Evolutionary conservation across 768 basidiomycete species (phyloP), one percentile per base, ranked within the genome.

Genomic region (Auricularia sp.): DNA sequence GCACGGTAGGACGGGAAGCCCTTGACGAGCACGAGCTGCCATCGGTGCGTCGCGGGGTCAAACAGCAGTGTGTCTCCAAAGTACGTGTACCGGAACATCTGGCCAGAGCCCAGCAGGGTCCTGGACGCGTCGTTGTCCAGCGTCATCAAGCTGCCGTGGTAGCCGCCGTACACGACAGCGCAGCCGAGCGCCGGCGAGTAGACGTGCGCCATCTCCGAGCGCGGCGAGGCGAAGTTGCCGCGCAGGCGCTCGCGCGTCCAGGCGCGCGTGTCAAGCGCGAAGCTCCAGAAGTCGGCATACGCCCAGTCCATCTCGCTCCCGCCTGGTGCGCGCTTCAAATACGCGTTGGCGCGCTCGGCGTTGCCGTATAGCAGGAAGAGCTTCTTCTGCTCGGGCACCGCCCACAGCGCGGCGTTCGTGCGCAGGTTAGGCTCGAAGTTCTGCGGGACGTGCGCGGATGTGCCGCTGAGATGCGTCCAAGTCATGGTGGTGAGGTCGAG

Each of bases 1-100:
- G 75, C 75, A 58, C 78, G 76, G 63, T 79, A 79, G 1, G 75
- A 78, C 0, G 78, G 78, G 71, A 79, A 78, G 8, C 76, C 77
- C n/a, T 72, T 71, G 1, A 76, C 76, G 29, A 80, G 65, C 11
- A 78, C 75, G 36, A 79, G 77, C 47, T 74, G 71, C 76, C 77
- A 79, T 18, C 66, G 67, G 36, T 39, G 59, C 63, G 64, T 61
- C 61, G 70, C 66, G 23, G 70, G 70, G 58, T 68, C 70, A 67
- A 66, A 72, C 42, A 78, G 68, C 70, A 76, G 79, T 0, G 78
- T 78, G 64, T 80, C 78, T 23, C 76, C 76, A 66, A 72, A 80
- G 70, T 79, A 80, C 39, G 74, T 71, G 70, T 72, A 78, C 3
- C 68, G 64, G 66, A 74, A 76, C 8, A 18, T 16, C 16, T 6